phyloP scores from a whole-genome alignment of 2,329 filamentous ascomycete species.

The Botryotinia convoluta region DNA sequence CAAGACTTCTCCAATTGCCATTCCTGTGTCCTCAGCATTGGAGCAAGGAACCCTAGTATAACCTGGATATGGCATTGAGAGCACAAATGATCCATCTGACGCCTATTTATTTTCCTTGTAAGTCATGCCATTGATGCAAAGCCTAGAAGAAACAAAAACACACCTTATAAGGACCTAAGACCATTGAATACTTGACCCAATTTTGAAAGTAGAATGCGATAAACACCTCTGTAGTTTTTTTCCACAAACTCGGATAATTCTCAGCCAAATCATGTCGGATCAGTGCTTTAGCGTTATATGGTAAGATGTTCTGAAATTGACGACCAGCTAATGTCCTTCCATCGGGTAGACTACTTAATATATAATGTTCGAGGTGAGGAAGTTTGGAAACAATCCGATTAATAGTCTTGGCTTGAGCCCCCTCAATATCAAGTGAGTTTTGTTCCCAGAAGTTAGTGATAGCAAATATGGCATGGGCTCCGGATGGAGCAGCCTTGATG shows the following conservation, averaged over 20 bases:
- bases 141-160: background rate
- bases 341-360: background rate
- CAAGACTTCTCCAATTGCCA: slow-evolving; percentile 11
- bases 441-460: slow-evolving; percentile 15
- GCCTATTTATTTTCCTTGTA: background rate
- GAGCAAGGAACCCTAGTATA: background rate
- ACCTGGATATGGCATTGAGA: slow-evolving; percentile 1
- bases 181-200: slow-evolving; percentile 9
- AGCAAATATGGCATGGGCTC: slow-evolving; percentile 7
- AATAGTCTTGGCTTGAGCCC: background rate
- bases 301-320: background rate
- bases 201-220: slow-evolving; percentile 12
- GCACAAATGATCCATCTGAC: background rate
- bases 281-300: slow-evolving; percentile 3
- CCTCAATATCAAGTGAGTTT: background rate
- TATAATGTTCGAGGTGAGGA: slow-evolving; percentile 6
- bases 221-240: slow-evolving; percentile 5
- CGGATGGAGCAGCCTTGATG: slow-evolving; percentile 1
- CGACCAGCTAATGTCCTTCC: slow-evolving; percentile 1
- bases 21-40: background rate
- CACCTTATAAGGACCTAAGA: slow-evolving; percentile 1
- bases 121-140: background rate
- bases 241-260: slow-evolving; percentile 7
- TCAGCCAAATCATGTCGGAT: slow-evolving; percentile 12
- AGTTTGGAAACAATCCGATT: slow-evolving; percentile 1